phyloP scores from a whole-genome alignment of 495 filamentous ascomycete species.

The Podospora pseudopauciseta region DNA sequence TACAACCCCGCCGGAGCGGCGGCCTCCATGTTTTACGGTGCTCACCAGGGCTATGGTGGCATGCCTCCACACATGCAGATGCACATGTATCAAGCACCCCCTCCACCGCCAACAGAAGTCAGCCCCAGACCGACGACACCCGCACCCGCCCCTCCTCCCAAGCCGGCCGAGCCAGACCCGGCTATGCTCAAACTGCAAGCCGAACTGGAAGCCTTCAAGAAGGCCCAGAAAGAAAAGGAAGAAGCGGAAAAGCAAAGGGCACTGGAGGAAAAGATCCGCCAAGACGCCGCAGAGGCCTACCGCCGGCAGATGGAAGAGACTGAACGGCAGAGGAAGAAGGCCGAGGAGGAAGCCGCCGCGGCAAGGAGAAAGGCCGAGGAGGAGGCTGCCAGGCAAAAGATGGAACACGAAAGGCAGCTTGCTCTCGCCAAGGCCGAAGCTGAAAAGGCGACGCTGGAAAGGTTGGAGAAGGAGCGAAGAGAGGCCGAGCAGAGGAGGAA shows the following conservation, averaged over 20 bases:
- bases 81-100: conserved; percentile 40
- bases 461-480: conserved; percentile 34
- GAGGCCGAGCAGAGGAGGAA: conserved; percentile 33
- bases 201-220: conserved; percentile 34
- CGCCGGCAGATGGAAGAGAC: background rate
- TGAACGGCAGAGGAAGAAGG: background rate
- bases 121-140: conserved; percentile 28
- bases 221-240: conserved; percentile 34
- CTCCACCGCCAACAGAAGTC: conserved; percentile 46
- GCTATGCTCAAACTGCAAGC: conserved; percentile 43
- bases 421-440: conserved; percentile 28
- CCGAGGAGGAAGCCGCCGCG: background rate
- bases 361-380: conserved; percentile 35
- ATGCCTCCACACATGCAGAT: conserved; percentile 40
- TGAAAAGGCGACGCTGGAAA: conserved; percentile 33
- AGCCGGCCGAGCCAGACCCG: conserved; percentile 31
- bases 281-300: conserved; percentile 29
- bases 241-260: conserved; percentile 35
- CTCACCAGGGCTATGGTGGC: conserved; percentile 14
- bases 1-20: conserved; percentile 31
- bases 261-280: conserved; percentile 22
- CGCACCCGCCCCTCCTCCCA: conserved; percentile 27
- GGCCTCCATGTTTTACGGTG: conserved; percentile 26
- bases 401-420: background rate
- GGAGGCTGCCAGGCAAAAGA: conserved; percentile 31